phyloP scores from a whole-genome alignment of 768 basidiomycete genomes.

The Tephrocybe sp. region DNA sequence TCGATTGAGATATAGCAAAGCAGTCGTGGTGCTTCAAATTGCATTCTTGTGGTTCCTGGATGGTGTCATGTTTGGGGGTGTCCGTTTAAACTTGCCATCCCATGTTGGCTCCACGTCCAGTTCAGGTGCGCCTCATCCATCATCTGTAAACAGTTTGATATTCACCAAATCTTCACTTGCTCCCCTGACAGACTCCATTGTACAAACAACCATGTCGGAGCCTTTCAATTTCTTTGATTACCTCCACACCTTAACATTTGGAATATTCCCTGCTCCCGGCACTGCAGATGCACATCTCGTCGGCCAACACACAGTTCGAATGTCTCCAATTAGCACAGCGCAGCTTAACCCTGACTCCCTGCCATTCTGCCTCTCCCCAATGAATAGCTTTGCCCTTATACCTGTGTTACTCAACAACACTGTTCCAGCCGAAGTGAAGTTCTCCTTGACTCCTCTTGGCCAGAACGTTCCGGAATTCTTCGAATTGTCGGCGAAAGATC shows the following conservation, averaged over 20 bases:
- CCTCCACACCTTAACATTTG: slow-evolving; percentile 48
- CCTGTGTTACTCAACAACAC: slow-evolving; percentile 93
- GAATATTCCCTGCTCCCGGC: slow-evolving; percentile 40
- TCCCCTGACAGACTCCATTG: slow-evolving; percentile 26
- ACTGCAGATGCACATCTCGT: slow-evolving; percentile 59
- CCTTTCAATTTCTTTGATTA: slow-evolving; percentile 47
- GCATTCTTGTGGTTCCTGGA: slow-evolving; percentile 59
- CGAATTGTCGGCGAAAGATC: slow-evolving; percentile 59
- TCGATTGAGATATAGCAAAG: slow-evolving; percentile 62
- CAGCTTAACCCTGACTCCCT: slow-evolving; percentile 75
- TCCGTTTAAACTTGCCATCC: slow-evolving; percentile 47
- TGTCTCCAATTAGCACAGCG: slow-evolving; percentile 93
- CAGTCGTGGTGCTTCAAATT: slow-evolving; percentile 64
- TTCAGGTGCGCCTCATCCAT: slow-evolving; percentile 32
- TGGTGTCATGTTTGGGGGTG: slow-evolving; percentile 69
- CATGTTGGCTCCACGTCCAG: slow-evolving; percentile 7
- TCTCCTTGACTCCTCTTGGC: slow-evolving; percentile 69
- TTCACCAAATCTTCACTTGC: too few relatives aligned
- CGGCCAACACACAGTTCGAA: slow-evolving; percentile 88
- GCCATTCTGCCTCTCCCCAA: slow-evolving; percentile 68
- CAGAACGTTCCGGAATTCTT: slow-evolving; percentile 45
- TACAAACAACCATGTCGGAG: slow-evolving; percentile 41
- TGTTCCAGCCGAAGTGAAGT: slow-evolving; percentile 63
- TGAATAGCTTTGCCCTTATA: slow-evolving; percentile 56
- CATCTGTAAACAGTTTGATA: too few relatives aligned